A percentile compares a stretch with the other conserved stretches of the same genome.
These are phyloP conservation scores for Nematocida sp. DNA, from an alignment of 371 early-diverging fungal genomes.

Conservation along the genomic window DNA sequence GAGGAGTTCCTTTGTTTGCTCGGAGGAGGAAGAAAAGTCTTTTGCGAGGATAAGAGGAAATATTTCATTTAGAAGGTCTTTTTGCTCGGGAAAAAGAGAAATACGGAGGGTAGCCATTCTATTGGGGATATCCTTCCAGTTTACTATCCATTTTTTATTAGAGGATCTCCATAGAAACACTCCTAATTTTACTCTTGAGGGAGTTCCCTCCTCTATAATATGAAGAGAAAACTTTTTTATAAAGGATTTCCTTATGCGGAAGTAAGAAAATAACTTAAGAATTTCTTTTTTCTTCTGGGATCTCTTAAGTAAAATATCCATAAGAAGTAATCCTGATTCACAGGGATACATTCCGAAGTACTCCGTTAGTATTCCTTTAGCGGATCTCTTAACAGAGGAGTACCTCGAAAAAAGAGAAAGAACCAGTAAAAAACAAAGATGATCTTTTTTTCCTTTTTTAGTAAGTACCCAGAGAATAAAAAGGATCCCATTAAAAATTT, in stretches of 20 bases:
- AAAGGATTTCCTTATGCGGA: background rate
- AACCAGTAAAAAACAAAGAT: slow-evolving; percentile 12
- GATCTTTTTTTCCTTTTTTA: background rate
- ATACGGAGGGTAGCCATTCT: slow-evolving; percentile 20
- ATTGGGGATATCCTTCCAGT: slow-evolving; percentile 9
- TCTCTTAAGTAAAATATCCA: background rate
- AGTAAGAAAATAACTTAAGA: slow-evolving; percentile 2
- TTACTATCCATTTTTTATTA: background rate
- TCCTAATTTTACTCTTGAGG: slow-evolving; percentile 13
- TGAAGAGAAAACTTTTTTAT: background rate
- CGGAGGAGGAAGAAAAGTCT: slow-evolving; percentile 3
- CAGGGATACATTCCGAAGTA: slow-evolving; percentile 23
- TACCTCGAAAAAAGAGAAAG: slow-evolving; percentile 17
- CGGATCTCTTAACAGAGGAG: background rate
- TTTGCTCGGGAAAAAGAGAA: background rate
- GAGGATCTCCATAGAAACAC: slow-evolving; percentile 3
- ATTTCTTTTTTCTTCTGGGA: background rate
- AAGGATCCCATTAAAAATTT: slow-evolving; percentile 21
- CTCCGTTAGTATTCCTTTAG: slow-evolving; percentile 30
- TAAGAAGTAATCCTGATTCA: background rate
- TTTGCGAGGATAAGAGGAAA: background rate
- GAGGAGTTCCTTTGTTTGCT: slow-evolving; percentile 5
- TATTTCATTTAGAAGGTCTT: background rate
- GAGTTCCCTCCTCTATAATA: slow-evolving; percentile 30
- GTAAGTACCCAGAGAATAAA: slow-evolving; percentile 38